These are phyloP conservation scores for Saturnispora mendoncae DNA, from an alignment of 805 yeast species.

Conservation along the genomic window DNA sequence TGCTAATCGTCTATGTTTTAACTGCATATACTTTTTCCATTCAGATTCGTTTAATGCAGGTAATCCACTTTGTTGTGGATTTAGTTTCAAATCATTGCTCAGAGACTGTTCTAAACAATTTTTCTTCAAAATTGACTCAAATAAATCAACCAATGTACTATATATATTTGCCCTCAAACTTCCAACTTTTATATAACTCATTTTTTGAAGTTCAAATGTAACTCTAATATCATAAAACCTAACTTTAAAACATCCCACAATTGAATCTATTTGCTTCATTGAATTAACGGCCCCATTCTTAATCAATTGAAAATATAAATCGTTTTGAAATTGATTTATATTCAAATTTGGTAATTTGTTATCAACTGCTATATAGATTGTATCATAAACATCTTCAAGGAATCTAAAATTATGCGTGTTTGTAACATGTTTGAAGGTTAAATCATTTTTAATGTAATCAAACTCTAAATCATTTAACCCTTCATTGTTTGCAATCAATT, in stretches of 20 bases:
- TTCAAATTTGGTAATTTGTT: not conserved
- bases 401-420: constrained; percentile 16
- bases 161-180: constrained; percentile 15
- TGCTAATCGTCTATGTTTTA: constrained; percentile 21
- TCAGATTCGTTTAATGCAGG: constrained; percentile 14
- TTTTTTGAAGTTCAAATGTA: constrained; percentile 25
- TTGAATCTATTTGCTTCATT: constrained; percentile 8
- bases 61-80: not conserved
- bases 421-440: not conserved
- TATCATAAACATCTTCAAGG: constrained; percentile 20
- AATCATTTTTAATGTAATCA: constrained; percentile 12
- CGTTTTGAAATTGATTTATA: constrained; percentile 13
- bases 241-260: constrained; percentile 19
- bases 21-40: constrained; percentile 19
- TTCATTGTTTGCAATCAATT: constrained; percentile 9
- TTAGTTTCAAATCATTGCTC: not conserved
- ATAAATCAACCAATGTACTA: constrained; percentile 20
- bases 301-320: constrained; percentile 15
- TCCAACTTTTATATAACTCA: constrained; percentile 9
- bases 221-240: constrained; percentile 30
- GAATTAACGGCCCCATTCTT: constrained; percentile 20
- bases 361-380: constrained; percentile 15
- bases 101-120: not conserved
- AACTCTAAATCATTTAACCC: constrained; percentile 10
- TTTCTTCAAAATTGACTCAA: constrained; percentile 8